Conservation (phyloP, 306 rosid species). For the Pachyrhizus erosus region DNA sequence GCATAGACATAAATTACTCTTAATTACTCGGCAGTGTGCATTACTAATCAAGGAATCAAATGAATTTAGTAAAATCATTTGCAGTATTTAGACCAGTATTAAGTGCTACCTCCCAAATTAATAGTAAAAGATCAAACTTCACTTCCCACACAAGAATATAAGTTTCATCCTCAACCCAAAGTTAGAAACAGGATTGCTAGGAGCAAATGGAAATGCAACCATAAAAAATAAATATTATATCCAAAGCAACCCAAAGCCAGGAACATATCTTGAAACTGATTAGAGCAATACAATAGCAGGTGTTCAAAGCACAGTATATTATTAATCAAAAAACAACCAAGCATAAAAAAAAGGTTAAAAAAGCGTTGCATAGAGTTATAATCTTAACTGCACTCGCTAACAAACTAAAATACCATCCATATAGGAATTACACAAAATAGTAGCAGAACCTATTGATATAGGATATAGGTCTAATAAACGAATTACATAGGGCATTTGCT, state of each 20-base stretch:
- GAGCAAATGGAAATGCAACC: constrained; percentile 18
- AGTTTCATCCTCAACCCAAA: constrained; percentile 18
- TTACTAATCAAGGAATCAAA: constrained; percentile 31
- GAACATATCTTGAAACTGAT: not conserved
- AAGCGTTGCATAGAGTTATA: not conserved
- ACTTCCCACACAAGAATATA: not conserved
- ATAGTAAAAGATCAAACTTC: constrained; percentile 13
- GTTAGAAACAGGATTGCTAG: not conserved
- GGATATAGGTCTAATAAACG: not conserved
- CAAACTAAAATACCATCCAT: constrained; percentile 8
- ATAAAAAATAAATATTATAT: not conserved
- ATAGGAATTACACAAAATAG: constrained; percentile 20
- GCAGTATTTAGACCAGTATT: constrained; percentile 11
- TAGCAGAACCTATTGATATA: not conserved
- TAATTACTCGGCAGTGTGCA: constrained; percentile 24
- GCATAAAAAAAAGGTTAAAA: not conserved
- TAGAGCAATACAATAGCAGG: not conserved
- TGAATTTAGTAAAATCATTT: constrained; percentile 7
- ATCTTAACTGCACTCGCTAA: not conserved
- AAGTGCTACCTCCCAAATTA: constrained; percentile 6
- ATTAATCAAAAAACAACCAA: not conserved
- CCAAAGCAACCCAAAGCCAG: not conserved
- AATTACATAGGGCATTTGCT: not conserved
- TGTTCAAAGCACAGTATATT: not conserved
- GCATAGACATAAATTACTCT: not conserved